A percentile compares a stretch with the other conserved stretches of the same genome.
Evolutionary conservation across 2,329 filamentous ascomycete genomes (phyloP).

Genomic region (Sarocladium brachiariae): DNA sequence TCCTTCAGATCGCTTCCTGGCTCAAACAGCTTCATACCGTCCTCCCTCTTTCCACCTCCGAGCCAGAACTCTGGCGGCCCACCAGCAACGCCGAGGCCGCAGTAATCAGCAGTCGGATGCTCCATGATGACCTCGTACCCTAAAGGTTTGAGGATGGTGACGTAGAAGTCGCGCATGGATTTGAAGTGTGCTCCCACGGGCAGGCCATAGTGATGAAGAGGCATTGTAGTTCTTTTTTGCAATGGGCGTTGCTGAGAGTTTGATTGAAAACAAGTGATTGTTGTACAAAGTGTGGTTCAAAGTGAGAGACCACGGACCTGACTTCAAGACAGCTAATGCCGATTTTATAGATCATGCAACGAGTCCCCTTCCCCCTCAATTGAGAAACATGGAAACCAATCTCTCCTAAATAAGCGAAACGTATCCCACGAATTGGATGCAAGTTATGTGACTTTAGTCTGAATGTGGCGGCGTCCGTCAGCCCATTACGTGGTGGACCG

Average conservation of each 20-base stretch:
- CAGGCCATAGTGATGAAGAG: conserved; percentile 3
- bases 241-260: neutral
- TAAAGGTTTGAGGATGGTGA: conserved; percentile 27
- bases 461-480: neutral
- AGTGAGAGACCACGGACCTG: no score
- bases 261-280: neutral
- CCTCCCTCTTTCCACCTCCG: neutral
- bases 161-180: conserved; percentile 21
- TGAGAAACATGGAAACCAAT: neutral
- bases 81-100: neutral
- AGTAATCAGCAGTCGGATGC: conserved; percentile 11
- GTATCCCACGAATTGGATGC: neutral
- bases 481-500: neutral
- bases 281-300: no score
- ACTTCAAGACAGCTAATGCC: no score
- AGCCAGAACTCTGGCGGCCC: conserved; percentile 23
- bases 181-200: conserved; percentile 1
- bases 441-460: neutral
- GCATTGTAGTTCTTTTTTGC: neutral
- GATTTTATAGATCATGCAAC: no score
- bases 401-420: neutral
- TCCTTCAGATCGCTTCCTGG: neutral
- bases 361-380: no score
- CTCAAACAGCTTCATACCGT: neutral
- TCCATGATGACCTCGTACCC: conserved; percentile 25